These are phyloP conservation scores for Golubevia sp. DNA, from an alignment of 1,284 basidiomycete species.

Conservation along the genomic window DNA sequence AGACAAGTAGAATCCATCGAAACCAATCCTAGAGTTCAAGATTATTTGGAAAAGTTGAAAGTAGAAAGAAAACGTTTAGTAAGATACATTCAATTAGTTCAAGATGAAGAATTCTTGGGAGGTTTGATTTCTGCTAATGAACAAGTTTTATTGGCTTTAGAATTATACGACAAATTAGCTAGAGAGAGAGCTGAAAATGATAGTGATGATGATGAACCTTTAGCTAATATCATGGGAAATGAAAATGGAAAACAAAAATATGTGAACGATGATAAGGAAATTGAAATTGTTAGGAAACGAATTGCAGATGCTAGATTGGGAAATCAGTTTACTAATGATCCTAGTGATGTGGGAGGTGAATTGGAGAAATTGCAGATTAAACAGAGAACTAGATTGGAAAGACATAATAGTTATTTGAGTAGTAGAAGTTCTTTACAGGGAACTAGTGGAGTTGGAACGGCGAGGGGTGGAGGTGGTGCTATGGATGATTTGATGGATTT, in stretches of 20 bases:
- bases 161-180: slow-evolving; percentile 45
- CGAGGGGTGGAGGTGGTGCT: slow-evolving; percentile 13
- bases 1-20: slow-evolving; percentile 42
- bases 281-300: slow-evolving; percentile 45
- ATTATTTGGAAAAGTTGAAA: slow-evolving; percentile 47
- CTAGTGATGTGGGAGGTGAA: slow-evolving; percentile 39
- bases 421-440: slow-evolving; percentile 37
- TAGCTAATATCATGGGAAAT: slow-evolving; percentile 17
- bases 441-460: slow-evolving; percentile 11
- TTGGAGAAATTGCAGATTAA: slow-evolving; percentile 47
- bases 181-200: too few relatives aligned
- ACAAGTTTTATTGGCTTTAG: slow-evolving; percentile 53
- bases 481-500: slow-evolving; percentile 49
- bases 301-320: slow-evolving; percentile 25
- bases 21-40: slow-evolving; percentile 39
- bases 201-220: not conserved
- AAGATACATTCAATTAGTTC: slow-evolving; percentile 54
- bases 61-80: slow-evolving; percentile 51
- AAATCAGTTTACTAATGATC: too few relatives aligned
- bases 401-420: slow-evolving; percentile 37
- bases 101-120: slow-evolving; percentile 54
- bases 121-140: slow-evolving; percentile 55
- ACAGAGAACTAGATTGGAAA: slow-evolving; percentile 36
- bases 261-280: slow-evolving; percentile 43
- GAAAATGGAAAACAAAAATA: slow-evolving; percentile 15